Evolutionary conservation across 306 rosid genomes (phyloP), one percentile per base, ranked within the genome.

Genomic region (Boehmeria nivea): DNA sequence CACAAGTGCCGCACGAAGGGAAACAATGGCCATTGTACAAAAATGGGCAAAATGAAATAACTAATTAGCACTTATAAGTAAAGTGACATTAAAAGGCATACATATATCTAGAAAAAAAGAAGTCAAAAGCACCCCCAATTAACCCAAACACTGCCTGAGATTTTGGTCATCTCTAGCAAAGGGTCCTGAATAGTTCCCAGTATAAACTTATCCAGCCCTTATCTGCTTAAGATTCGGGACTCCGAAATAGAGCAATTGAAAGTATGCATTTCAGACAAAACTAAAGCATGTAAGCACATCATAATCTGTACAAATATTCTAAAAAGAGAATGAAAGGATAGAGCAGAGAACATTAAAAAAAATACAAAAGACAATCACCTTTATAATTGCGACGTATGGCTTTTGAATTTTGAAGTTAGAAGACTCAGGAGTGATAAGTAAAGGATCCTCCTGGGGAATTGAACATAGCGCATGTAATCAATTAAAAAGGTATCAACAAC

Each of bases 301-400:
- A 38, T 8, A 11, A 24, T 19, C 33, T 27, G 9, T 46, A 12
- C 12, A 43, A 40, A 23, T 2, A 51, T 2, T 45, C 16, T 12
- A n/a, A n/a, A n/a, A n/a, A n/a, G n/a, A n/a, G n/a, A n/a, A n/a
- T n/a, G n/a, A n/a, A n/a, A n/a, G n/a, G n/a, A n/a, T n/a, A n/a
- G n/a, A n/a, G n/a, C n/a, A n/a, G n/a, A 11, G 10, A 4, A 6
- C 25, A 45, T 33, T n/a, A n/a, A 14, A 2, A 13, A 2, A 50
- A 54, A 18, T 60, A 58, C 33, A 25, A 18, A 6, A 19, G 49
- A 44, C 54, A 54, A 58, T 47, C 63, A 85, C 99, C 96, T 93
- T 85, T 17, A 87, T 83, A 69, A 93, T 93, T 33, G 96, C 99
- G 18, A 87, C 96, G 46, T 87, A 93, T 6, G 99, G 99, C 63